These are phyloP conservation scores for Pseudocercospora macadamiae DNA, from an alignment of 2,329 filamentous ascomycete genomes.

Conservation along the genomic window DNA sequence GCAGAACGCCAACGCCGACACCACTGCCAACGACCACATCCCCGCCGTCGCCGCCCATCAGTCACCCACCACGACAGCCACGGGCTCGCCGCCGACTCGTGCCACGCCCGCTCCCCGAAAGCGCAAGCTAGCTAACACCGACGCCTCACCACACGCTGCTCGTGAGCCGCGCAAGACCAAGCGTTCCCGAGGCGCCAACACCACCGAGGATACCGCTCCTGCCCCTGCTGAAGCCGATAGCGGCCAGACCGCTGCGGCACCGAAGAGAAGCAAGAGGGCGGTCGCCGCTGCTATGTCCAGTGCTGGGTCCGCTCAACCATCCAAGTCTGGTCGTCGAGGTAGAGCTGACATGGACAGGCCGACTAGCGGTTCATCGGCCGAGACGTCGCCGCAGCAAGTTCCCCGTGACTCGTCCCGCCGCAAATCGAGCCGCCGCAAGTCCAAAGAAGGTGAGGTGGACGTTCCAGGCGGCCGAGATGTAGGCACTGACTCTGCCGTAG, in stretches of 20 bases:
- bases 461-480: neutral
- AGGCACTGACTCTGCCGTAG: constrained; percentile 38
- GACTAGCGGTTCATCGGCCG: constrained; percentile 66
- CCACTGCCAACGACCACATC: constrained; percentile 41
- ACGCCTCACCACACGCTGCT: constrained; percentile 54
- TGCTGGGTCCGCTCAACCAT: constrained; percentile 60
- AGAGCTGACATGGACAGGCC: constrained; percentile 50
- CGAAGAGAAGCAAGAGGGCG: constrained; percentile 59
- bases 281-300: constrained; percentile 68
- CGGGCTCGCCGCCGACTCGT: constrained; percentile 54
- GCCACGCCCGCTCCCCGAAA: constrained; percentile 59
- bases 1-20: constrained; percentile 55
- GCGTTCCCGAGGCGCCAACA: constrained; percentile 61
- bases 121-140: constrained; percentile 68
- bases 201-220: constrained; percentile 44
- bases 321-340: constrained; percentile 14
- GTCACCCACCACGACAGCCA: constrained; percentile 35
- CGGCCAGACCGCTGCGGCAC: constrained; percentile 43
- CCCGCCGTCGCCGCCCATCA: constrained; percentile 38
- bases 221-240: constrained; percentile 23
- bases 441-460: constrained; percentile 52
- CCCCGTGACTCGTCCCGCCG: constrained; percentile 68
- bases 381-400: constrained; percentile 57
- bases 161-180: constrained; percentile 48
- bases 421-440: constrained; percentile 74